Base-by-base conservation (phyloP, 345 rosid genomes). In the Gossypium thurberi region DNA sequence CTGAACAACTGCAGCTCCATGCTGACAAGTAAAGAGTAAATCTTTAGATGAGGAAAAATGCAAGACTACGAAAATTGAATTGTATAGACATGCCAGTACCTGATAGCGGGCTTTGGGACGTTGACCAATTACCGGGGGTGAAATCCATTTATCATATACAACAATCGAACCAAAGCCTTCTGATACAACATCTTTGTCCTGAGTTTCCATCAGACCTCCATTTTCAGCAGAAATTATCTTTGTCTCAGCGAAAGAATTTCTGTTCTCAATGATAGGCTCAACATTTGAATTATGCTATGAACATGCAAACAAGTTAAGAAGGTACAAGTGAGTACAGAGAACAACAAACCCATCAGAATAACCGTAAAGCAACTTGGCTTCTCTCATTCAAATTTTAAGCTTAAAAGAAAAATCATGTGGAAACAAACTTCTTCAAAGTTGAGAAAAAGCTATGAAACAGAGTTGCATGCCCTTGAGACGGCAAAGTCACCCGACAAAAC, bases 91-190 rank as follows among this genome's bases (percentile, higher is more conserved):
- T 53, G 44, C 53, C 23, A 67, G 75, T 76, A 93, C 99, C 97
- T 96, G 98, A 65, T 96, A 96, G 64, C 97, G 95, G 69, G 97
- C 85, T 84, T 84, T 96, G 66, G 99, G 99, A 67, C 52, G 78
- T 84, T 85, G 94, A 51, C 99, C 95, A 71, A 90, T 87, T 83
- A 83, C 80, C 68, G 87, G 88, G 74, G 97, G 97, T 65, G 82
- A 78, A 78, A 78, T 85, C 99, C 99, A 96, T 79, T 93, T 92
- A 85, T 89, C 97, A 82, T 91, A 96, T 59, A 91, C 89, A 80
- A 81, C 85, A 86, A 91, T 77, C 55, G 88, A 78, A 87, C 87
- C 87, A 69, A 85, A 81, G 78, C 88, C 89, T 89, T 91, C 99
- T 3, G 88, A 91, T 74, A 93, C 91, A 43, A 87, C 90, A 79